Base-by-base conservation (phyloP, 2,329 filamentous ascomycete genomes). In the Sporothrix humicola region DNA sequence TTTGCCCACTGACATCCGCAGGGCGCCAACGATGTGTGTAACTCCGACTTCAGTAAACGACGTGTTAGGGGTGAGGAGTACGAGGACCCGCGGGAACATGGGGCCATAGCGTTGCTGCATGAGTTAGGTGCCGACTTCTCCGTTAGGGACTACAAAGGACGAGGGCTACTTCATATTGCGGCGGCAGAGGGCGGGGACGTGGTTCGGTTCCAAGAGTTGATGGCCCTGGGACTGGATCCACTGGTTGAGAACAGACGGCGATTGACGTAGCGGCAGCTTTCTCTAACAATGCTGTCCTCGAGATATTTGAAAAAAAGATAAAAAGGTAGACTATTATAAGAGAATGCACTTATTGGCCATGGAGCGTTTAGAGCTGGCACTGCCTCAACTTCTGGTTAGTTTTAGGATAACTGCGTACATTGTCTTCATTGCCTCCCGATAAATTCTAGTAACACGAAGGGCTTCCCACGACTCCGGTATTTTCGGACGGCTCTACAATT, bases 121-220 rank as follows among this genome's bases (percentile, higher is more conserved):
- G 20, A 59, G 54, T 17, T 59, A 31, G 20, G 54, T 17, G 20
- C 54, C 54, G 54, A 59, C 54, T 59, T 59, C 54, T 59, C 54
- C 54, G 54, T 17, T 59, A 59, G 20, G 54, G 54, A 31, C 20
- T 6, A 59, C 20, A 13, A 59, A 31, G 8, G n/a, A 9, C 3
- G 54, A 31, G 54, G 54, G 54, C 54, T 59, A 17, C 54, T 59
- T 2, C 54, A 59, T 31, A 13, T 59, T 31, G 20, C 54, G 54
- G 54, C 54, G 54, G 54, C 54, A 17, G 54, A 59, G 3, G 54
- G 54, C 54, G 54, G 54, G 54, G 54, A 59, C 20, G 54, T 17
- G 20, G 54, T 59, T 59, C 54, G 54, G 54, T 59, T 59, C 54
- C 54, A 59, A 59, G 54, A 59, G 54, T 15, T 59, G 54, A 59